Evolutionary conservation across 495 filamentous ascomycete species (phyloP), one percentile per base, ranked within the genome.

Genomic region (Xeromyces bisporus): DNA sequence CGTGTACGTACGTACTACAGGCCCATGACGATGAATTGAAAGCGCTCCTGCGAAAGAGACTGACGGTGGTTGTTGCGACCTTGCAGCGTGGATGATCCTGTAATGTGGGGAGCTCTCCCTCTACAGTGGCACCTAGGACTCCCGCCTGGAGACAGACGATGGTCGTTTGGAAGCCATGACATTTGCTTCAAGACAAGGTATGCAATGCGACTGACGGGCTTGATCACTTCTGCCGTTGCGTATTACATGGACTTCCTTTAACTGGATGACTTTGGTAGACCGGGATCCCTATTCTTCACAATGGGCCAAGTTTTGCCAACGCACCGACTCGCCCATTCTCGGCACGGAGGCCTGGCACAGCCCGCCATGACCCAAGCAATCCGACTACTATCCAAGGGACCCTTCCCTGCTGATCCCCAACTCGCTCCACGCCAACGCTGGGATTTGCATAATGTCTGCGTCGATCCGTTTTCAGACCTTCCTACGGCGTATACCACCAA

Each of bases 21-120:
- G 30, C 26, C 33, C 38, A 24, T 18, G 33, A 12, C 14, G 11
- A 28, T 25, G 39, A 41, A 38, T 26, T 14, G 26, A 20, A 26
- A 31, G 16, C 9, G n/a, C 26, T 26, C 35, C 29, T 15, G 14
- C 26, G 36, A 40, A 46, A 29, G 38, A 33, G 30, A 33, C 51
- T 60, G 47, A 60, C 52, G 39, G 33, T 34, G 14, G 34, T 35
- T 36, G 32, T 36, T 29, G 41, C 34, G 26, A 28, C 33, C 18
- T 39, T 41, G 29, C 48, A 96, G 87, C 27, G 60, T 94, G 43
- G 89, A 97, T 56, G 89, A 97, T 60, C 89, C 89, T 6, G 51
- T 94, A 26, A 69, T 93, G 31, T 97, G 85, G 84, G 87, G 86
- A 21, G 61, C 81, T 10, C 62, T 97, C 6, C 89, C 89, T 3